Base-by-base conservation (phyloP, 805 yeast species). In the Teunomyces barrocoloradensis region DNA sequence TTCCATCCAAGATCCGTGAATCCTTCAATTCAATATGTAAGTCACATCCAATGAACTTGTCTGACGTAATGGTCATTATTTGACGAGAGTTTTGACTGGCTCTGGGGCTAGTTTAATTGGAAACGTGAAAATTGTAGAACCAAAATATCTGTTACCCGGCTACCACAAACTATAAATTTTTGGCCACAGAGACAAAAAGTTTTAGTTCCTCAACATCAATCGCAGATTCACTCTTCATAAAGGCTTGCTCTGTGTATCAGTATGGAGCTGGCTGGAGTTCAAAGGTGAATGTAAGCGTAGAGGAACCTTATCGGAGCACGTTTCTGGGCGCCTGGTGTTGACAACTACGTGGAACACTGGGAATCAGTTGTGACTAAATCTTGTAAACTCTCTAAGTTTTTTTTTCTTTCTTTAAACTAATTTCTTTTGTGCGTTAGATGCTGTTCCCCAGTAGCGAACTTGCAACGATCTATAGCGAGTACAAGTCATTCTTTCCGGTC, bases 291-390 rank as follows among this genome's bases (percentile, higher is more conserved):
- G 48, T 13, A 64, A 56, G 73, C 73, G 73, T 68, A 69, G 62
- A 69, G 34, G 32, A 59, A 68, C 71, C 73, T 57, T 44, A 50
- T 52, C 52, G 72, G 72, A 65, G 74, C 69, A 67, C 73, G 74
- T 69, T 69, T 56, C 74, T 69, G 74, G 74, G 74, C 74, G 73
- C 74, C 74, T 59, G 74, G 56, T 66, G 63, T 68, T 69, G 74
- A 69, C 69, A 58, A 43, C 45, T 47, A 44, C 51, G 56, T 69
- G 74, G 69, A 62, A 68, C 61, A 63, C 59, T 69, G 74, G 74
- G 74, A 69, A 69, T 69, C 74, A 69, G 74, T 69, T 68, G 73
- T 68, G 72, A 56, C 74, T 68, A 69, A 59, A 69, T 65, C 29
- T 50, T 25, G 27, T 25, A 25, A 25, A 25, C 10, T 9, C 11